A percentile compares a stretch with the other conserved stretches of the same genome.
phyloP scores from a whole-genome alignment of 805 yeast species.

The Wickerhamomyces ciferrii region DNA sequence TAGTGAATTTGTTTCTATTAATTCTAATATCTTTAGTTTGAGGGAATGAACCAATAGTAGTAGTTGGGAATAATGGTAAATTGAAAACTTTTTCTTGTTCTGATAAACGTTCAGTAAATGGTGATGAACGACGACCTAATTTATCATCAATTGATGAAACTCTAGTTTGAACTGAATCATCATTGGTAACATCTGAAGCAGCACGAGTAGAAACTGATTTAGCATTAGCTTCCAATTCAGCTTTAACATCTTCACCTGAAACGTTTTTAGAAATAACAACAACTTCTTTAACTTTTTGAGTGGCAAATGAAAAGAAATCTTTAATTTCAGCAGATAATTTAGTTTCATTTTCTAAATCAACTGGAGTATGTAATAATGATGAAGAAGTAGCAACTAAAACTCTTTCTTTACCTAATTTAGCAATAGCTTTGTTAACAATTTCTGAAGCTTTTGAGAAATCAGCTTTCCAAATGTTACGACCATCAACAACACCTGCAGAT shows the following conservation, averaged over 20 bases:
- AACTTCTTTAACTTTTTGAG: slow-evolving; percentile 92
- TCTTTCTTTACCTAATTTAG: slow-evolving; percentile 78
- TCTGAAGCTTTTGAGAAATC: slow-evolving; percentile 84
- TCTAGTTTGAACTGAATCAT: slow-evolving; percentile 85
- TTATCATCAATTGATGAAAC: slow-evolving; percentile 71
- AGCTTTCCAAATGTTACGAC: slow-evolving; percentile 99
- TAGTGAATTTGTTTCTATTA: slow-evolving; percentile 96
- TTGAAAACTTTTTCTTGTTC: slow-evolving; percentile 85
- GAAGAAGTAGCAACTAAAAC: slow-evolving; percentile 93
- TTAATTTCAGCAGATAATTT: slow-evolving; percentile 88
- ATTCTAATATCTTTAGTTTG: slow-evolving; percentile 99
- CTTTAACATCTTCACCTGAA: slow-evolving; percentile 75
- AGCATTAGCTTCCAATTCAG: slow-evolving; percentile 79
- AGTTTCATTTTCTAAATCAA: slow-evolving; percentile 87
- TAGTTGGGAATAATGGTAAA: slow-evolving; percentile 98
- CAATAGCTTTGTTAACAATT: slow-evolving; percentile 76
- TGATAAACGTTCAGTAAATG: slow-evolving; percentile 82
- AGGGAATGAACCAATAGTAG: slow-evolving; percentile 99
- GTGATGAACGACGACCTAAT: slow-evolving; percentile 76
- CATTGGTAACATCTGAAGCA: slow-evolving; percentile 85
- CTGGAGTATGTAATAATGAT: slow-evolving; percentile 97
- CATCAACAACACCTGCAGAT: slow-evolving; percentile 96
- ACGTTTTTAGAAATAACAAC: slow-evolving; percentile 85
- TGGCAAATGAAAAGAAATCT: slow-evolving; percentile 98
- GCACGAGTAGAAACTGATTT: slow-evolving; percentile 80